Evolutionary conservation across 192 early-diverging fungal genomes (phyloP).

Genomic region (Podila minutissima): DNA sequence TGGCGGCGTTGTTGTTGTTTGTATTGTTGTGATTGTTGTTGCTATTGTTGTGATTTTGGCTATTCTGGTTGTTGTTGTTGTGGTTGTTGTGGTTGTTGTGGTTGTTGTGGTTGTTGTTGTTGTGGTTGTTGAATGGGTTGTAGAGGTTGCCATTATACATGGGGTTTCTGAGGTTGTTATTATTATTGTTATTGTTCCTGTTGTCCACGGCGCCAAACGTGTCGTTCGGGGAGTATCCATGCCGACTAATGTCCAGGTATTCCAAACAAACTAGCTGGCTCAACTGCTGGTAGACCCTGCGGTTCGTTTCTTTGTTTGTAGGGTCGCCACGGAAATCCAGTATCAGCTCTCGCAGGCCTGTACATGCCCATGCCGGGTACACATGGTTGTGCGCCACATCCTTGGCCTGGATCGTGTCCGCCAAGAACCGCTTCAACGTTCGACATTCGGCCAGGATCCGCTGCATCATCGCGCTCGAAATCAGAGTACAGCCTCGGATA

Average conservation of each 20-base stretch:
- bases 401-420: slow-evolving; percentile 25
- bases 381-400: slow-evolving; percentile 34
- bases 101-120: background rate
- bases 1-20: slow-evolving; percentile 3
- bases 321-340: slow-evolving; percentile 32
- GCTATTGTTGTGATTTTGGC: background rate
- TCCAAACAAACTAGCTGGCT: slow-evolving; percentile 19
- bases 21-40: background rate
- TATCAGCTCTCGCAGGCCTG: slow-evolving; percentile 23
- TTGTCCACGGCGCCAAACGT: background rate
- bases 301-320: background rate
- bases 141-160: background rate
- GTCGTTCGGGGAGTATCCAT: background rate
- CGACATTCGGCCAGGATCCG: slow-evolving; percentile 32
- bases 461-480: slow-evolving; percentile 31
- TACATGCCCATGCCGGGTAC: slow-evolving; percentile 26
- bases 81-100: background rate
- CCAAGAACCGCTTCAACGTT: slow-evolving; percentile 6
- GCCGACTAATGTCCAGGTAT: slow-evolving; percentile 15
- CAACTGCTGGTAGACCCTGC: slow-evolving; percentile 21
- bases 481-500: slow-evolving; percentile 10
- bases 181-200: background rate
- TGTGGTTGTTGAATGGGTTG: background rate
- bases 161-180: background rate
- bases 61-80: background rate